phyloP scores from a whole-genome alignment of 2,329 filamentous ascomycete genomes.

The Hypoxylon sp. region DNA sequence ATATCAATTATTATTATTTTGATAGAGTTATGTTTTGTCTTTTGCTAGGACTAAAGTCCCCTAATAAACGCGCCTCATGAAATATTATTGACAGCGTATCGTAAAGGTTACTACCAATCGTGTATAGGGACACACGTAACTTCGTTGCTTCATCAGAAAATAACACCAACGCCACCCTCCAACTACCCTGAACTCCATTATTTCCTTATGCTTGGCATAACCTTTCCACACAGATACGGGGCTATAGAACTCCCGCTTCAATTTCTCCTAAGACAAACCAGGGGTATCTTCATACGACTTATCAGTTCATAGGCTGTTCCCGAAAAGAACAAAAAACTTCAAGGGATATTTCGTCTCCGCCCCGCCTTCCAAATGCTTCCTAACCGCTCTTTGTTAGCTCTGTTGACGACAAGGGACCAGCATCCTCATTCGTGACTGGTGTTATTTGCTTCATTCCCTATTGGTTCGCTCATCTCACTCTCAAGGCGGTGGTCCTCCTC shows the following conservation, averaged over 20 bases:
- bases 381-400: neutral
- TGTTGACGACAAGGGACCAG: neutral
- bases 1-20: conserved; percentile 14
- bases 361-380: neutral
- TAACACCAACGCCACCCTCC: neutral
- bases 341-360: neutral
- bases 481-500: neutral
- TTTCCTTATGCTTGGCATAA: neutral
- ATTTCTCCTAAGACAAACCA: neutral
- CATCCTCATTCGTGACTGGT: neutral
- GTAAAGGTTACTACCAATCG: neutral
- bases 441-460: neutral
- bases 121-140: conserved; percentile 11
- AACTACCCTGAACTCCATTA: neutral
- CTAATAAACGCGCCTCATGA: neutral
- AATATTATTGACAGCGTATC: neutral
- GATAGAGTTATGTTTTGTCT: neutral
- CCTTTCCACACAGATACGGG: too few species aligned
- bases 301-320: neutral
- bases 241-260: neutral
- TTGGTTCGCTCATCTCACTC: neutral
- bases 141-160: conserved; percentile 11
- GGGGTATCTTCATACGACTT: neutral
- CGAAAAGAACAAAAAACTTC: neutral
- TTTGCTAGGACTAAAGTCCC: neutral